These are phyloP conservation scores for Escallonia herrerae DNA, from an alignment of 129 eudicot species.

Conservation along the genomic window DNA sequence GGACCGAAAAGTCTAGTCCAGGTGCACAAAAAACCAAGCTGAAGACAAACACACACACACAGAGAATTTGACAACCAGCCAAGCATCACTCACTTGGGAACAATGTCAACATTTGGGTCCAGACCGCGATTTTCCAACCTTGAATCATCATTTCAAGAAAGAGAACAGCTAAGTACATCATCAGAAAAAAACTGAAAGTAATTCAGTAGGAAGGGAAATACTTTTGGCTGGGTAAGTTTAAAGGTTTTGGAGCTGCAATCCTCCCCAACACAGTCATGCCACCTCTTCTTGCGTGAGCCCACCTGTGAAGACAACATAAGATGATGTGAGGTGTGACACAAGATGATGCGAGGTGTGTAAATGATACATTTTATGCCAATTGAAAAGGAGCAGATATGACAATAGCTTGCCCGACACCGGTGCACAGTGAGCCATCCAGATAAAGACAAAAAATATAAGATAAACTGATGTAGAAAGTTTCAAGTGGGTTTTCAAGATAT, in stretches of 20 bases:
- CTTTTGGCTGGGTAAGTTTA: conserved; percentile 98
- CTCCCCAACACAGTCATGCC: conserved; percentile 95
- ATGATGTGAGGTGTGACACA: conserved; percentile 1
- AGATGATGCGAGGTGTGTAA: not conserved
- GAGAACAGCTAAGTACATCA: conserved; percentile 6
- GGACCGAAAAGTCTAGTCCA: not conserved
- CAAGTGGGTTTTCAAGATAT: too few species aligned
- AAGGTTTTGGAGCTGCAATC: conserved; percentile 96
- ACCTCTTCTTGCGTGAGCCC: conserved; percentile 90
- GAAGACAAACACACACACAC: too few species aligned
- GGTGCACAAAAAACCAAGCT: not conserved
- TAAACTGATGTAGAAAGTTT: too few species aligned
- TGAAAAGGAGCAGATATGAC: not conserved
- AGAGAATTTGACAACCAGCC: not conserved
- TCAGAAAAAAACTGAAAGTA: not conserved
- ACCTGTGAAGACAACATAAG: conserved; percentile 33
- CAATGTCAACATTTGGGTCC: conserved; percentile 91
- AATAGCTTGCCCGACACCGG: not conserved
- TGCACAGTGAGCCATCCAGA: not conserved
- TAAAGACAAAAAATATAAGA: not conserved
- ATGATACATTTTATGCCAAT: not conserved
- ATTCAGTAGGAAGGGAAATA: conserved; percentile 18
- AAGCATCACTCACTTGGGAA: conserved; percentile 83
- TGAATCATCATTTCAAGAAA: conserved; percentile 22
- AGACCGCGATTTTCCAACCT: conserved; percentile 98